A percentile compares a stretch with the other conserved stretches of the same genome.
phyloP scores from a whole-genome alignment of 2,329 filamentous ascomycete species.

The Niveomyces coronatus region DNA sequence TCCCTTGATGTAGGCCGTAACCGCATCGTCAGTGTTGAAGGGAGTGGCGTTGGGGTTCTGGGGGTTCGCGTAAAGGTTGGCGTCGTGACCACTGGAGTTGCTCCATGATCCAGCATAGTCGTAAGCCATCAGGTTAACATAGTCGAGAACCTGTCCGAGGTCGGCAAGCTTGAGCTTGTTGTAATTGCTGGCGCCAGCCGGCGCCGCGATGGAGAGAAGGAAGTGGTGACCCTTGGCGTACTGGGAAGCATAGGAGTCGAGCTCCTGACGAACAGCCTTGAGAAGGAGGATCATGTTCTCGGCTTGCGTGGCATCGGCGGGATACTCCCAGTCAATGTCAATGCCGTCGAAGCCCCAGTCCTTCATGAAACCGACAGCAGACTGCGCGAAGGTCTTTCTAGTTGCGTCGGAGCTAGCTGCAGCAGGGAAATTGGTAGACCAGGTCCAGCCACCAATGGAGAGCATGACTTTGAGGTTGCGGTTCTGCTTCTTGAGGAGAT shows the following conservation, averaged over 20 bases:
- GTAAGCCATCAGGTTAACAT: conserved; percentile 64
- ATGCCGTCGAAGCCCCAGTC: conserved; percentile 56
- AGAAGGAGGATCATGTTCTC: conserved; percentile 35
- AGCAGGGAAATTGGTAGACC: conserved; percentile 62
- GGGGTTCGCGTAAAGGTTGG: conserved; percentile 55
- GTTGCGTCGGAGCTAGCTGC: conserved; percentile 53
- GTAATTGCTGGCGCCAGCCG: conserved; percentile 40
- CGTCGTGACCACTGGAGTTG: conserved; percentile 51
- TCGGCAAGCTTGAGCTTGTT: conserved; percentile 34
- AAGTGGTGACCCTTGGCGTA: conserved; percentile 39
- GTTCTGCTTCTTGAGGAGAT: conserved; percentile 65
- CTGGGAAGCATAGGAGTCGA: conserved; percentile 37
- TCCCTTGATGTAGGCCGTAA: conserved; percentile 53
- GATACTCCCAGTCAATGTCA: conserved; percentile 32
- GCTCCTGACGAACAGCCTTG: conserved; percentile 31
- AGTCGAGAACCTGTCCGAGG: conserved; percentile 42
- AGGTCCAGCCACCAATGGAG: conserved; percentile 80
- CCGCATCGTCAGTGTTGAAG: conserved; percentile 56
- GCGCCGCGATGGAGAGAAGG: conserved; percentile 42
- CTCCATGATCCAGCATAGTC: conserved; percentile 70
- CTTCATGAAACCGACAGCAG: conserved; percentile 58
- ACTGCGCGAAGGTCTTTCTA: conserved; percentile 56
- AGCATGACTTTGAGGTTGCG: conserved; percentile 69
- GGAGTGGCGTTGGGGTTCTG: conserved; percentile 50
- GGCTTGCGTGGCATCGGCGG: conserved; percentile 27